A percentile compares a stretch with the other conserved stretches of the same genome.
Conservation (phyloP, 2,329 filamentous ascomycete species). For the Colletotrichum musae region DNA sequence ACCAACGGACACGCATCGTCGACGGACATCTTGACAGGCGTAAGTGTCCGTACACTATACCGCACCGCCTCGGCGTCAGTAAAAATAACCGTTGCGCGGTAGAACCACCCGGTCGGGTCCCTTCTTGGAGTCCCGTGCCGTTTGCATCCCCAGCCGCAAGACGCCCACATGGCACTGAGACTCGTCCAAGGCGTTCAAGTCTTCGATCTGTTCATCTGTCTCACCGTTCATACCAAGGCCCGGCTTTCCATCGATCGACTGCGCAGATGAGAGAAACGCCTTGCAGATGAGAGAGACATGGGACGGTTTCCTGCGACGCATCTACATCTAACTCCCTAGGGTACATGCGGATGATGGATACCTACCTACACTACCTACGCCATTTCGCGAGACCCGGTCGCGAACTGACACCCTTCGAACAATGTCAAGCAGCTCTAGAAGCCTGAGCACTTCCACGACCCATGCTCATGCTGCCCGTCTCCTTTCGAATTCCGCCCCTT, state of each 20-base stretch:
- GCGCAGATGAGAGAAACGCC: background rate
- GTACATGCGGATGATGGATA: no score
- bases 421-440: constrained; percentile 1
- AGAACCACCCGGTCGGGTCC: constrained; percentile 19
- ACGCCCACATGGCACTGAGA: background rate
- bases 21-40: background rate
- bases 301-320: constrained; percentile 8
- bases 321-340: no score
- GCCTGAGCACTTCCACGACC: constrained; percentile 6
- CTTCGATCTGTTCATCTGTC: constrained; percentile 1
- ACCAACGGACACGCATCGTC: no score
- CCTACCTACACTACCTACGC: background rate
- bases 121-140: constrained; percentile 1
- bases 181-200: background rate
- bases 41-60: no score
- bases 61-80: background rate
- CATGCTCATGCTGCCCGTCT: constrained; percentile 6
- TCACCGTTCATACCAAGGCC: background rate
- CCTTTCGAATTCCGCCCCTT: constrained; percentile 13
- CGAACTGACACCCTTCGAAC: background rate
- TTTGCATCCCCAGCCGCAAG: constrained; percentile 7
- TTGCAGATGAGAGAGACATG: background rate
- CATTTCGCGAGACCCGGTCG: background rate
- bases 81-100: constrained; percentile 11
- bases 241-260: background rate